A percentile compares a stretch with the other conserved stretches of the same genome.
phyloP scores from a whole-genome alignment of 2,329 filamentous ascomycete species.

The Cordyceps cateniannulata region DNA sequence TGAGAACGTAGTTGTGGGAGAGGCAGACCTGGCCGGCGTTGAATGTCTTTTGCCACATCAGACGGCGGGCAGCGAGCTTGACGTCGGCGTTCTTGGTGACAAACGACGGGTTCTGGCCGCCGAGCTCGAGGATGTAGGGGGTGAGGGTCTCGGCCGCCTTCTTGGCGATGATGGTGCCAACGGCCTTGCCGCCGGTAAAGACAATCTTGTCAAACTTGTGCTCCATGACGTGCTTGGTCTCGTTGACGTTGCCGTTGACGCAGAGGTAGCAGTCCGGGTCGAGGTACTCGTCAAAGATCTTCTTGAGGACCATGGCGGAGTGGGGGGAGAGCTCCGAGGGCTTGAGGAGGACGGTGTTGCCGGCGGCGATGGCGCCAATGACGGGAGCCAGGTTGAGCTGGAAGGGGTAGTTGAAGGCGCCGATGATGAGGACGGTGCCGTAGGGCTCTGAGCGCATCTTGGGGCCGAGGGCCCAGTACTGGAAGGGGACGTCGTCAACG shows the following conservation, averaged over 20 bases:
- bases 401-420: slow-evolving; percentile 90
- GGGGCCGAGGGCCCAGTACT: slow-evolving; percentile 63
- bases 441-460: slow-evolving; percentile 82
- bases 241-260: slow-evolving; percentile 73
- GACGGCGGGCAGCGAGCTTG: slow-evolving; percentile 70
- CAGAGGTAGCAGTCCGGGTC: slow-evolving; percentile 71
- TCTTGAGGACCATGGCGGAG: slow-evolving; percentile 71
- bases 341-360: slow-evolving; percentile 86
- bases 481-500: slow-evolving; percentile 60
- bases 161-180: slow-evolving; percentile 81
- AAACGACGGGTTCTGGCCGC: slow-evolving; percentile 87
- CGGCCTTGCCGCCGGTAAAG: slow-evolving; percentile 76
- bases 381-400: slow-evolving; percentile 72
- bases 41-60: slow-evolving; percentile 82
- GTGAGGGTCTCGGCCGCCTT: slow-evolving; percentile 87
- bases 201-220: slow-evolving; percentile 98
- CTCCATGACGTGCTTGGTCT: slow-evolving; percentile 75
- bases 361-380: slow-evolving; percentile 85
- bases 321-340: slow-evolving; percentile 77
- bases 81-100: slow-evolving; percentile 78
- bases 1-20: slow-evolving; percentile 84
- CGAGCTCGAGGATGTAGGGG: slow-evolving; percentile 82
- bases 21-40: slow-evolving; percentile 91
- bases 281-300: slow-evolving; percentile 68
- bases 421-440: slow-evolving; percentile 77